Evolutionary conservation across 1,284 basidiomycete species (phyloP).

Genomic region (Apiotrichum domesticum): DNA sequence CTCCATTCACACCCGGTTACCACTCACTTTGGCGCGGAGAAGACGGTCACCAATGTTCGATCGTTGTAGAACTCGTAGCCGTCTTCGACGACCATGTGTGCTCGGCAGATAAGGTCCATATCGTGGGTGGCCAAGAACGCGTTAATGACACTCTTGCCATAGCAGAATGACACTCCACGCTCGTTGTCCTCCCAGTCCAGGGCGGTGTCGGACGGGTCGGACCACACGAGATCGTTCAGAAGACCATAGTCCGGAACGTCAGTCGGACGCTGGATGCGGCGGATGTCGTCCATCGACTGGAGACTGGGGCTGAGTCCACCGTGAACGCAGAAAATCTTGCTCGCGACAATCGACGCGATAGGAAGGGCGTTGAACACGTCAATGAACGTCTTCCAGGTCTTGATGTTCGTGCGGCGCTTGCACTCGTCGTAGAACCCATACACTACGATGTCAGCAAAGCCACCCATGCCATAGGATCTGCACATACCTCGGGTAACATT

Average conservation of each 20-base stretch:
- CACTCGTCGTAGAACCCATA: conserved; percentile 99
- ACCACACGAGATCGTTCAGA: conserved; percentile 96
- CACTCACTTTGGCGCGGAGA: conserved; percentile 88
- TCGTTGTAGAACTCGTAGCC: conserved; percentile 99
- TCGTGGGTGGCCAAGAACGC: conserved; percentile 75
- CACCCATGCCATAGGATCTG: conserved; percentile 21
- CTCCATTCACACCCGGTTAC: neutral
- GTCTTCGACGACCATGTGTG: conserved; percentile 99
- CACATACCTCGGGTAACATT: conserved; percentile 87
- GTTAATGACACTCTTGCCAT: conserved; percentile 95
- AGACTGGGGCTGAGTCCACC: conserved; percentile 97
- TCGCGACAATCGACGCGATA: conserved; percentile 96
- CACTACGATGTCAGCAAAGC: conserved; percentile 53
- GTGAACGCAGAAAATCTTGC: conserved; percentile 99
- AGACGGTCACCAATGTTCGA: conserved; percentile 94
- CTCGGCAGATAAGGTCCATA: conserved; percentile 98
- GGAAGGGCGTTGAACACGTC: conserved; percentile 99
- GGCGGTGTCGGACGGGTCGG: conserved; percentile 95
- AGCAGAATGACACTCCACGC: conserved; percentile 98
- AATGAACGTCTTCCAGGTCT: conserved; percentile 99
- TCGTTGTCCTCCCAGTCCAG: conserved; percentile 99
- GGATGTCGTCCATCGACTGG: conserved; percentile 98
- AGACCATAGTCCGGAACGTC: conserved; percentile 99
- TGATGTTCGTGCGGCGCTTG: conserved; percentile 98
- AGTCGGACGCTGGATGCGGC: conserved; percentile 95